Base-by-base conservation (phyloP, 352 stramenopile species). In the Phytophthora capsici region DNA sequence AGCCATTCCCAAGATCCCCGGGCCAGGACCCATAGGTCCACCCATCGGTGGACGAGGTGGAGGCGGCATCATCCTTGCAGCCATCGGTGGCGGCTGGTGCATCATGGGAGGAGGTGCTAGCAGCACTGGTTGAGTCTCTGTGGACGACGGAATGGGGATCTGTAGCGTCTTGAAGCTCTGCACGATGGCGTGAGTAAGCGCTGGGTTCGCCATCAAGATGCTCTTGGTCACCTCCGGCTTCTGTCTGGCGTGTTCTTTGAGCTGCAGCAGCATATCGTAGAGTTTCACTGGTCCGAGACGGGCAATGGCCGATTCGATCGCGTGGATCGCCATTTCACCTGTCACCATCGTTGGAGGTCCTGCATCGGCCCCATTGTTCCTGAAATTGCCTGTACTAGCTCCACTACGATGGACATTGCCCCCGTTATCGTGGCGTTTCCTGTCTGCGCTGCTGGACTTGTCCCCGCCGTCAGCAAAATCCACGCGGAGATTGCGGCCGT, bases 111-210 rank as follows among this genome's bases (percentile, higher is more conserved):
- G 62, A 44, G 68, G 61, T 9, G 71, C 71, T 13, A 91, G 23
- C 17, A 91, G 66, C 30, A 83, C 78, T n/a, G 85, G 61, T 23
- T 83, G 82, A 8, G 82, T 70, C 52, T 90, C 80, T 0, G 73
- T 67, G 1, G 84, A 65, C 5, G 80, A 77, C 22, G 80, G 82
- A 65, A 94, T 90, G n/a, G 84, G 69, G 49, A 95, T 95, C 50
- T 92, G 82, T 14, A 95, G 73, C 41, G 80, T 85, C 73, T 93
- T 95, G 65, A 92, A 93, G 56, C 81, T 89, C 70, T 95, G 84
- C 6, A 95, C 82, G 45, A 95, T 90, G 20, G 84, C 86, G 60
- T 95, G 86, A 17, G 85, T 93, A 56, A 95, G 84, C 26, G 84
- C 84, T 13, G 86, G 84, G 50, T 95, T 93, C 14, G 85, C 80